Evolutionary conservation across 2,329 filamentous ascomycete genomes (phyloP).

Genomic region (Pyrenophora tritici-repentis): DNA sequence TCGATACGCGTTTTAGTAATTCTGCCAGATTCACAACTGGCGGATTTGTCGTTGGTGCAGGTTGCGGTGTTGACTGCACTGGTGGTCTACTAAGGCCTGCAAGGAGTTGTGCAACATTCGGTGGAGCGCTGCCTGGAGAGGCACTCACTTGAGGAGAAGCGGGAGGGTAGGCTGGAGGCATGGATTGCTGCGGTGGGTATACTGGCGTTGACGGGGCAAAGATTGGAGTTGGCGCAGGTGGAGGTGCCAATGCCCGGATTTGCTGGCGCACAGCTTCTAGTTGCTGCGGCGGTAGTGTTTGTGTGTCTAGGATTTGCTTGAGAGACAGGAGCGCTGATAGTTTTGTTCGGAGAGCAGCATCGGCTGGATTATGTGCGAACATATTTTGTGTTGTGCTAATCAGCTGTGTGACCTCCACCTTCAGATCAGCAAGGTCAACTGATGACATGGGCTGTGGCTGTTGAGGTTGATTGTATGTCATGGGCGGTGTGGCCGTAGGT

Average conservation of each 20-base stretch:
- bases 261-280: slow-evolving; percentile 83
- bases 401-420: slow-evolving; percentile 79
- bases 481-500: slow-evolving; percentile 30
- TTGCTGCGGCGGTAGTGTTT: slow-evolving; percentile 79
- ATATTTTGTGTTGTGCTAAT: slow-evolving; percentile 74
- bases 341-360: slow-evolving; percentile 75
- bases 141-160: slow-evolving; percentile 23
- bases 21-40: slow-evolving; percentile 36
- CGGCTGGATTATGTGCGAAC: slow-evolving; percentile 75
- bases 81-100: slow-evolving; percentile 30
- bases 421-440: slow-evolving; percentile 65
- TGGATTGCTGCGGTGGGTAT: slow-evolving; percentile 33
- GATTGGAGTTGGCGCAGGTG: slow-evolving; percentile 55
- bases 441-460: slow-evolving; percentile 44
- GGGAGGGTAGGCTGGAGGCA: slow-evolving; percentile 23
- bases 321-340: slow-evolving; percentile 85
- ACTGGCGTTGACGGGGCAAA: slow-evolving; percentile 40
- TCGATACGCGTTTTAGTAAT: slow-evolving; percentile 35
- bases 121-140: slow-evolving; percentile 26
- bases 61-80: slow-evolving; percentile 24
- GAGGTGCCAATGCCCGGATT: slow-evolving; percentile 74
- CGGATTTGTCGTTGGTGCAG: slow-evolving; percentile 26
- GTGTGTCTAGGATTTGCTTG: slow-evolving; percentile 76
- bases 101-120: slow-evolving; percentile 40
- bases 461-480: slow-evolving; percentile 40